Conservation (phyloP, 805 yeast genomes). For the Kodamaea restingae region DNA sequence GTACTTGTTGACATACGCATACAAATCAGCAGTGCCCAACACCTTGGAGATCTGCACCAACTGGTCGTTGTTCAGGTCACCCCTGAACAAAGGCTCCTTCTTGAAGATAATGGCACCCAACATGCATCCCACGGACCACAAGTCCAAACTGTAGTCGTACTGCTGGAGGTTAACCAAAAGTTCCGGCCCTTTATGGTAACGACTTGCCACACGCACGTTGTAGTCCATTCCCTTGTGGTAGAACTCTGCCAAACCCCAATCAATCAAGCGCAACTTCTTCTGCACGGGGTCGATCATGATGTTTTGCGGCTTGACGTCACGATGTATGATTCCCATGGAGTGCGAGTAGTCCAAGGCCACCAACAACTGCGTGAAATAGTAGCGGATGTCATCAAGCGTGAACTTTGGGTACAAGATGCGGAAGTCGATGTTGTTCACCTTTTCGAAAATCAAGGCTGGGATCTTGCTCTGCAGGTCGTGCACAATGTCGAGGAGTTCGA, state of each 20-base stretch:
- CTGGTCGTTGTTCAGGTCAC: constrained; percentile 87
- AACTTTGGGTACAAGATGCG: constrained; percentile 77
- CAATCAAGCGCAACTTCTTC: constrained; percentile 72
- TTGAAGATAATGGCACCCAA: constrained; percentile 86
- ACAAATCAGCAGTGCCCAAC: constrained; percentile 78
- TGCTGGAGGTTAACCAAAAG: constrained; percentile 77
- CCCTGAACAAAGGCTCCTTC: constrained; percentile 90
- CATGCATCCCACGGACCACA: constrained; percentile 95
- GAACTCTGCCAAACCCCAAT: constrained; percentile 95
- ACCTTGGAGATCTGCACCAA: constrained; percentile 84
- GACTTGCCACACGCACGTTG: constrained; percentile 89
- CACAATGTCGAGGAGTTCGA: constrained; percentile 74
- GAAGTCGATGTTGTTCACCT: constrained; percentile 78
- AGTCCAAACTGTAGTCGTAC: constrained; percentile 86
- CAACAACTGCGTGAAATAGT: constrained; percentile 74
- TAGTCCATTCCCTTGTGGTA: constrained; percentile 87
- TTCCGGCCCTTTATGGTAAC: constrained; percentile 94
- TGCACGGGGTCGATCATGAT: constrained; percentile 87
- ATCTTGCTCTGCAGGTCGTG: constrained; percentile 75
- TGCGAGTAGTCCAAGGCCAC: constrained; percentile 86
- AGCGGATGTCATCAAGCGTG: constrained; percentile 70
- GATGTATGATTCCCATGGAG: constrained; percentile 92
- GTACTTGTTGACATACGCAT: constrained; percentile 66
- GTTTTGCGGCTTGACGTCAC: constrained; percentile 95
- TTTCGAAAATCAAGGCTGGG: constrained; percentile 85